phyloP scores from a whole-genome alignment of 441 rosid species.

The Bruguiera hainesii region DNA sequence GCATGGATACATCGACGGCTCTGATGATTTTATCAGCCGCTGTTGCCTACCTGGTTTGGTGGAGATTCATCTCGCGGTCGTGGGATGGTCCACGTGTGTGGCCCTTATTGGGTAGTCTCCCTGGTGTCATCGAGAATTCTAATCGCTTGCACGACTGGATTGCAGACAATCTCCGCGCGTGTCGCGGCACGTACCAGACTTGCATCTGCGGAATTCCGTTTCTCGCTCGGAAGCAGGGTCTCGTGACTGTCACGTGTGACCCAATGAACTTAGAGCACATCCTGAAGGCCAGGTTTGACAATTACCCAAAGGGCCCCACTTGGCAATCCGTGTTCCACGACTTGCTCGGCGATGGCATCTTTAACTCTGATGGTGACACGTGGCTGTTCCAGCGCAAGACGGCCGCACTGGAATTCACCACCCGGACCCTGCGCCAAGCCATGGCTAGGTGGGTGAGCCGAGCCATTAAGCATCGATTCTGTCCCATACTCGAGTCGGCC shows the following conservation, averaged over 20 bases:
- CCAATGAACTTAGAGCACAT: constrained; percentile 77
- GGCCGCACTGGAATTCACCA: constrained; percentile 84
- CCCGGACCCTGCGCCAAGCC: constrained; percentile 85
- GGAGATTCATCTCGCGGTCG: constrained; percentile 38
- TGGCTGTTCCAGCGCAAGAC: constrained; percentile 91
- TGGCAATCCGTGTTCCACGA: constrained; percentile 89
- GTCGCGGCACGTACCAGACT: constrained; percentile 84
- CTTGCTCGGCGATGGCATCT: constrained; percentile 79
- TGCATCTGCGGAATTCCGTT: constrained; percentile 58
- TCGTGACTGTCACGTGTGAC: constrained; percentile 88
- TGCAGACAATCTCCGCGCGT: constrained; percentile 65
- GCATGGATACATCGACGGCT: constrained; percentile 55
- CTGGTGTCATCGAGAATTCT: constrained; percentile 52
- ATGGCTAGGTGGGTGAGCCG: constrained; percentile 88
- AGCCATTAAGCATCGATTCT: constrained; percentile 60
- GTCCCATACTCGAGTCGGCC: constrained; percentile 62
- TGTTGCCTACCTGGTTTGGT: constrained; percentile 53
- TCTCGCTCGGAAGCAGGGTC: constrained; percentile 60
- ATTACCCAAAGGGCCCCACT: constrained; percentile 81
- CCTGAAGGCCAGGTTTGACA: constrained; percentile 64
- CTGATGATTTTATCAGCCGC: constrained; percentile 45
- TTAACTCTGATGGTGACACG: constrained; percentile 79
- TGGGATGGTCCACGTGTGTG: constrained; percentile 71
- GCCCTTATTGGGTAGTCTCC: constrained; percentile 84
- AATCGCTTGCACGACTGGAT: constrained; percentile 83